Base-by-base conservation (phyloP, 163 green algal species). In the Smithsoniella earleae region DNA sequence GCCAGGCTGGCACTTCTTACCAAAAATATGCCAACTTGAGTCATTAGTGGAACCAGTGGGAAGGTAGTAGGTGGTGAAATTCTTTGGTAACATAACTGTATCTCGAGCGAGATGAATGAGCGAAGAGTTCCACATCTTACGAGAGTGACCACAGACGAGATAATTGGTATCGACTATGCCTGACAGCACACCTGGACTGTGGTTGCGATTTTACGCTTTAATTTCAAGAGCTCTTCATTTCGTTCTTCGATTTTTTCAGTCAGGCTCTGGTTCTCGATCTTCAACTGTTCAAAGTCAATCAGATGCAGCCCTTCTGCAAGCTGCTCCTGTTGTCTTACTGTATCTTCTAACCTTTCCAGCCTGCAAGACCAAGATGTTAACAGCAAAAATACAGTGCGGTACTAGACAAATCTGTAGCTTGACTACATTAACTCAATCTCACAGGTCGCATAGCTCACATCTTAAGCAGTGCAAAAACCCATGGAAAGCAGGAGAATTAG, bases 271-370 rank as follows among this genome's bases (percentile, higher is more conserved):
- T 93, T 95, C 77, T 96, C 90, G 38, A 96, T 95, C 77, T 95
- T 94, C 54, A 95, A 85, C 82, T 96, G 90, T 85, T 96, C 90
- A 83, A 95, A 96, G 81, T 96, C 90, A 27, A 96, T 91, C 28
- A 95, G 78, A 69, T 95, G 89, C 73, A 96, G 85, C 4, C 88
- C 88, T 64, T 92, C 88, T n/a, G 83, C 88, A 65, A 92, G 82
- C 79, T 90, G 77, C 75, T 93, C 87, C 76, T 87, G 84, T 36
- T 77, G 36, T 46, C 66, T 43, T 16, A 86, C 79, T 54, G 45
- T 77, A 25, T 20, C 58, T 62, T 87, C 82, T 37, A 83, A 74
- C 36, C 74, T 79, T 66, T 54, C 73, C 52, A 87, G 52, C 66
- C 55, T 79, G 58, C 40, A 49, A 49, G 40, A 13, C 40, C 40